Evolutionary conservation across 805 yeast genomes (phyloP), one percentile per base, ranked within the genome.

Genomic region (Cephaloascus albidus): DNA sequence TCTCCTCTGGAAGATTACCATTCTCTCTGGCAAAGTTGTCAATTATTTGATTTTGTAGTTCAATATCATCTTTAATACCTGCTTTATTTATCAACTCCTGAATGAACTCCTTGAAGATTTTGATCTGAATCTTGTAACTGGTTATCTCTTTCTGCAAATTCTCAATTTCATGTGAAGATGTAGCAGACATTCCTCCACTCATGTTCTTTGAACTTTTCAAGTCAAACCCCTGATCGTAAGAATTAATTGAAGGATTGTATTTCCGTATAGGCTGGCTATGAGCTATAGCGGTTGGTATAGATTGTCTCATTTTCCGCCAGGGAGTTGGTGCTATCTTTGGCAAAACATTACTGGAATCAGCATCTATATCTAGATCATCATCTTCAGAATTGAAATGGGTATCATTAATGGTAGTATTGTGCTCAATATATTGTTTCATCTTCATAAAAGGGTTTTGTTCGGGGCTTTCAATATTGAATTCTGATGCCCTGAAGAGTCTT

Each of bases 81-180:
- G 23, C 17, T 20, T 20, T 34, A 14, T 16, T 61, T 2, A 65
- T 57, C 8, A 66, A 38, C 36, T 57, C 59, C 37, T 64, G 70
- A 3, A 67, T 47, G 38, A 65, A 65, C 40, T 61, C 60, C 44
- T 61, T 62, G 53, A 64, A 61, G 36, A 65, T 54, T 42, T 63
- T 54, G 45, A 68, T 54, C 50, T 70, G 57, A 28, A 54, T 61
- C 35, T 57, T 57, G 43, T 63, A 65, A 10, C 64, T 57, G 3
- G 67, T 60, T 20, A 65, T 47, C 42, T 55, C 34, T 6, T 10
- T n/a, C 23, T 16, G 33, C 15, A 40, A 23, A 10, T 23, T 16
- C 5, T 18, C 36, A 3, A 36, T 20, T 12, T 40, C 38, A 10
- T 33, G 31, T 0, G 52, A 35, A 20, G 52, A 54, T 23, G 46